Conservation (phyloP, 2,329 filamentous ascomycete species). For the Phaeosphaeria sp. region DNA sequence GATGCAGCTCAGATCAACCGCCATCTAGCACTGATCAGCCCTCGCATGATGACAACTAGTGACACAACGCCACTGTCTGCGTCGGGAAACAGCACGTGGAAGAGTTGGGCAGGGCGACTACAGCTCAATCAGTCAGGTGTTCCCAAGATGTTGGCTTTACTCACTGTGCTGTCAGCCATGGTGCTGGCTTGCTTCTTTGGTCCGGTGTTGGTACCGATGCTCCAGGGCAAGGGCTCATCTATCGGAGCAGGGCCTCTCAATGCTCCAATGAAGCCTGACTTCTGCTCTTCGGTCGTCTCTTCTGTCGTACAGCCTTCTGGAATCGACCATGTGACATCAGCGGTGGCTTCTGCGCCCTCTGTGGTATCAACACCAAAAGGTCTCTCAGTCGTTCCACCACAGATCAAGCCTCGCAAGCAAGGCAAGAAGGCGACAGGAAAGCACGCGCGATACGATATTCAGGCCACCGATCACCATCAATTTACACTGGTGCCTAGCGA, state of each 20-base stretch:
- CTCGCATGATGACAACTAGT: slow-evolving; percentile 18
- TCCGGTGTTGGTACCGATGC: slow-evolving; percentile 18
- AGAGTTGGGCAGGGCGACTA: slow-evolving; percentile 14
- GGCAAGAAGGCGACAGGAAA: slow-evolving; percentile 30
- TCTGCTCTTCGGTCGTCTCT: slow-evolving; percentile 11
- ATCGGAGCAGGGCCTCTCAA: slow-evolving; percentile 6
- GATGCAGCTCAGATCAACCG: slow-evolving; percentile 47
- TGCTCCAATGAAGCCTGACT: slow-evolving; percentile 3
- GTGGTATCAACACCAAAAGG: slow-evolving; percentile 16
- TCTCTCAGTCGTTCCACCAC: slow-evolving; percentile 22
- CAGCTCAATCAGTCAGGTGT: not conserved
- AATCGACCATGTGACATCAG: not conserved
- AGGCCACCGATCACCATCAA: slow-evolving; percentile 61
- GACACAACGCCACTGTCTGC: slow-evolving; percentile 2
- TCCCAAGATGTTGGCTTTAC: slow-evolving; percentile 13
- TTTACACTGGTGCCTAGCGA: slow-evolving; percentile 60
- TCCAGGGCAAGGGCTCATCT: slow-evolving; percentile 12
- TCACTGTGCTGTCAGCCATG: slow-evolving; percentile 24
- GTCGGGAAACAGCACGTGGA: slow-evolving; percentile 8
- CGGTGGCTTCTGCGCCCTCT: slow-evolving; percentile 6
- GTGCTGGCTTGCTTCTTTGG: slow-evolving; percentile 22
- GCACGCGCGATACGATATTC: slow-evolving; percentile 57
- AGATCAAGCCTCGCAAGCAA: slow-evolving; percentile 10
- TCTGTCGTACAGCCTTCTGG: not conserved
- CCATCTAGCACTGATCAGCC: slow-evolving; percentile 44